Percentiles rank a stretch among this genome's conserved stretches.
Evolutionary conservation across 257 asterid genomes (phyloP).

Genomic region (Ilex aquifolium): DNA sequence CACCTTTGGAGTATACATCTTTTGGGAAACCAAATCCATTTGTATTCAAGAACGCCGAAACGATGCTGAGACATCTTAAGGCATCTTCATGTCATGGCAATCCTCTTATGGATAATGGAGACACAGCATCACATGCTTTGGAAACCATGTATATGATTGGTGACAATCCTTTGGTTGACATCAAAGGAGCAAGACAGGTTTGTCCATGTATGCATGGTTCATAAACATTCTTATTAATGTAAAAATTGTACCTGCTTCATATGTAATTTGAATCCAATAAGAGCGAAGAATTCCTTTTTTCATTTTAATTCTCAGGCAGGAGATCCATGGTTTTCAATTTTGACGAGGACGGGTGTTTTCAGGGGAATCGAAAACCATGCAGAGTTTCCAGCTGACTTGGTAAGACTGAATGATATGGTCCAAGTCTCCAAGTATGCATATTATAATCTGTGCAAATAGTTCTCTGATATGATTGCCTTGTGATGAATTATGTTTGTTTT

Average conservation of each 20-base stretch:
- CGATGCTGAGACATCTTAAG: constrained; percentile 28
- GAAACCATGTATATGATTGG: constrained; percentile 59
- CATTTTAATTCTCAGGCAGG: constrained; percentile 41
- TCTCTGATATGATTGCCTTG: not conserved
- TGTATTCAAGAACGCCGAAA: constrained; percentile 53
- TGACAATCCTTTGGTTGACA: constrained; percentile 56
- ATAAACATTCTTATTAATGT: not conserved
- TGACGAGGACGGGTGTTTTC: constrained; percentile 67
- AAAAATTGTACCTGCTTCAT: not conserved
- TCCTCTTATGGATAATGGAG: constrained; percentile 12
- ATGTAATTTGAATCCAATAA: not conserved
- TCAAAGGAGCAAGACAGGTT: constrained; percentile 57
- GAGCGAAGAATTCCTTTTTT: not conserved
- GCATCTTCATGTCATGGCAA: constrained; percentile 14
- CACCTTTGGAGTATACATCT: constrained; percentile 43
- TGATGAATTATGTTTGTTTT: not conserved
- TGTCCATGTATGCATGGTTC: constrained; percentile 5
- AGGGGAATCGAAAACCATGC: constrained; percentile 44
- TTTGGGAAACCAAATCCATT: constrained; percentile 67
- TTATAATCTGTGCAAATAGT: not conserved
- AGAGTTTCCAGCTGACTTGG: constrained; percentile 58
- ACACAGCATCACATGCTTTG: constrained; percentile 23
- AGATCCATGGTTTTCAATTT: constrained; percentile 59
- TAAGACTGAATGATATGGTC: constrained; percentile 13
- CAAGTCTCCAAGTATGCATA: not conserved